A percentile compares a stretch with the other conserved stretches of the same genome.
Conservation (phyloP, 441 rosid species). For the Croton laevigatus region DNA sequence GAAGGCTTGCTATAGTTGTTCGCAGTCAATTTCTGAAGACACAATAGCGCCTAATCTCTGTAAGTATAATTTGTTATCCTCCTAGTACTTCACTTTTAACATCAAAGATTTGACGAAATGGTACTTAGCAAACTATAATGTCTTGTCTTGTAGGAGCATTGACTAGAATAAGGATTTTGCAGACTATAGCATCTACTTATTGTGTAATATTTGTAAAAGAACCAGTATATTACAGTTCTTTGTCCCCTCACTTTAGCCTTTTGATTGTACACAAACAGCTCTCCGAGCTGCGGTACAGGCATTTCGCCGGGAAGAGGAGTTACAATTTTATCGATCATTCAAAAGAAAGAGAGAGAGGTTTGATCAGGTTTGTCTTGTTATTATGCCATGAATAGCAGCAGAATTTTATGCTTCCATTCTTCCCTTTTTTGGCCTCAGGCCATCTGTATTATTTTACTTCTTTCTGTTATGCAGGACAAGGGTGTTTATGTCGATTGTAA, state of each 20-base stretch:
- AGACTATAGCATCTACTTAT: background rate
- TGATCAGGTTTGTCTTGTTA: conserved; percentile 58
- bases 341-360: conserved; percentile 85
- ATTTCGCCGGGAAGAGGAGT: conserved; percentile 72
- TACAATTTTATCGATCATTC: conserved; percentile 53
- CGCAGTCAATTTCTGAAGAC: conserved; percentile 63
- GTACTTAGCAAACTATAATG: background rate
- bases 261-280: conserved; percentile 38
- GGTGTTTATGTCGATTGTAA: conserved; percentile 48
- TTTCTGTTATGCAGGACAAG: conserved; percentile 52
- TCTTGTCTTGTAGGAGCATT: background rate
- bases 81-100: background rate
- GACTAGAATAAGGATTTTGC: background rate
- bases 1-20: conserved; percentile 81
- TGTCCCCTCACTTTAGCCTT: background rate
- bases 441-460: background rate
- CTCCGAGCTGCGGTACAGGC: conserved; percentile 86
- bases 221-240: background rate
- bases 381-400: background rate
- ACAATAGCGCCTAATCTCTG: conserved; percentile 73
- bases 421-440: background rate
- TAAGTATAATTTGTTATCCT: conserved; percentile 39
- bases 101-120: background rate
- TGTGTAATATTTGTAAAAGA: background rate
- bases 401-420: background rate